phyloP scores from a whole-genome alignment of 768 basidiomycete genomes.

The Xanthoconium stramineum region DNA sequence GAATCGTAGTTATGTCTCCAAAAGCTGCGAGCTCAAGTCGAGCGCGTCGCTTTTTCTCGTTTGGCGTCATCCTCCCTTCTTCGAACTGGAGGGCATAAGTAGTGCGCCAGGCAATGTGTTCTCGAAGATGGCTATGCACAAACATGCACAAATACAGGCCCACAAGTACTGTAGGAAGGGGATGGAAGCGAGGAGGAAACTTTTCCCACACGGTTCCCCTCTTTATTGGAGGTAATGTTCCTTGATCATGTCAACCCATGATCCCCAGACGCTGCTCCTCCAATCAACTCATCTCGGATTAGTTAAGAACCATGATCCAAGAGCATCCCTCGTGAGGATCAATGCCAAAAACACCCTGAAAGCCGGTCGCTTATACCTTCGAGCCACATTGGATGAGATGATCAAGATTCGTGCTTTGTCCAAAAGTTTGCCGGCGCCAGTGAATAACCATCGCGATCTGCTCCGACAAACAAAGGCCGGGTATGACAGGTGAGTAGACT shows the following conservation, averaged over 20 bases:
- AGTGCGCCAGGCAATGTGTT: no score
- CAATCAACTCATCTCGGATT: conserved; percentile 7
- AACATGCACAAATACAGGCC: no score
- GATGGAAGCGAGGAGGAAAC: no score
- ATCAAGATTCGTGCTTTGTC: neutral
- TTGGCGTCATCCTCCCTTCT: no score
- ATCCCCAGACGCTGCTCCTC: no score
- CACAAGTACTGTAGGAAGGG: no score
- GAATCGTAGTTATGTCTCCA: neutral
- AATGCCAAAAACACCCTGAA: neutral
- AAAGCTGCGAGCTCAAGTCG: neutral
- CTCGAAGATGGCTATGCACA: no score
- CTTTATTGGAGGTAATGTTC: no score
- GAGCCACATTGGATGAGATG: conserved; percentile 5
- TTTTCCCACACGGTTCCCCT: no score
- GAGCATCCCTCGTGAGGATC: neutral
- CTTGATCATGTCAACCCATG: no score
- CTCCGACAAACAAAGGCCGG: neutral
- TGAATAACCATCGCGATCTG: neutral
- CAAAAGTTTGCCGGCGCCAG: neutral
- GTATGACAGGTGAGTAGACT: neutral
- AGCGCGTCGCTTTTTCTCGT: no score
- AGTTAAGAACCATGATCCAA: neutral
- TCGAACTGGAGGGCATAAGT: no score
- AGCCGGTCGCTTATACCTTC: conserved; percentile 3